These are phyloP conservation scores for Parachlorella kessleri DNA, from an alignment of 139 green algal species.

Conservation along the genomic window DNA sequence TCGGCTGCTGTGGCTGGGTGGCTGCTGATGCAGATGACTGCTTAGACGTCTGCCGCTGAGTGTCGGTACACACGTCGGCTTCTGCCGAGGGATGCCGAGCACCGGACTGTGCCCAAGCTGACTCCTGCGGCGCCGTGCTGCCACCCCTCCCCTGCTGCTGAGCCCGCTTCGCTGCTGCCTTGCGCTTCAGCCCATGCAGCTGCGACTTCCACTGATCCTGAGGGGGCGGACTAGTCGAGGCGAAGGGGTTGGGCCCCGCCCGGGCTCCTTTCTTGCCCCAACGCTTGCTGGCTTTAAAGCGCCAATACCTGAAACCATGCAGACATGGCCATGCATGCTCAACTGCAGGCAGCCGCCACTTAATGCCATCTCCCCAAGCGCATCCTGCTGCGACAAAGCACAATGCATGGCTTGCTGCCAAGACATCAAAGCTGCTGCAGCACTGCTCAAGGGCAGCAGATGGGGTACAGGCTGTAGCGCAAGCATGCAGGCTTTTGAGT, in stretches of 20 bases:
- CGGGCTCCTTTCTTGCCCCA: neutral
- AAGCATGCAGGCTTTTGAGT: neutral
- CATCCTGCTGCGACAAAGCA: too few species aligned
- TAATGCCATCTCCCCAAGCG: neutral
- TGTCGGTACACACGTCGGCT: neutral
- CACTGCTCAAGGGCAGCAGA: neutral
- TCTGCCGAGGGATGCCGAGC: neutral
- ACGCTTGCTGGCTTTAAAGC: constrained; percentile 25
- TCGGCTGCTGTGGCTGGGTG: neutral
- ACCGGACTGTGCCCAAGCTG: too few species aligned
- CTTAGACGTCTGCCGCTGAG: neutral
- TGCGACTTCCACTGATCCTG: constrained; percentile 27
- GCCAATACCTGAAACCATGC: constrained; percentile 28
- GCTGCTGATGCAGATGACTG: neutral
- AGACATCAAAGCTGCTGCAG: too few species aligned
- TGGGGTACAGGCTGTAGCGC: neutral
- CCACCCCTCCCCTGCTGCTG: neutral
- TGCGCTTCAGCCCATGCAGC: constrained; percentile 27
- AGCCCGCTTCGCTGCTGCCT: constrained; percentile 28
- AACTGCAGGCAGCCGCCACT: neutral
- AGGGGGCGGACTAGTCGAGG: neutral
- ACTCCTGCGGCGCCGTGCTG: too few species aligned
- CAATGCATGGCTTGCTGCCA: too few species aligned
- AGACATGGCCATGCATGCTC: neutral
- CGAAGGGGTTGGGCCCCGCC: neutral